Conservation (phyloP, 2,329 filamentous ascomycete species). For the Gaeumannomyces tritici region DNA sequence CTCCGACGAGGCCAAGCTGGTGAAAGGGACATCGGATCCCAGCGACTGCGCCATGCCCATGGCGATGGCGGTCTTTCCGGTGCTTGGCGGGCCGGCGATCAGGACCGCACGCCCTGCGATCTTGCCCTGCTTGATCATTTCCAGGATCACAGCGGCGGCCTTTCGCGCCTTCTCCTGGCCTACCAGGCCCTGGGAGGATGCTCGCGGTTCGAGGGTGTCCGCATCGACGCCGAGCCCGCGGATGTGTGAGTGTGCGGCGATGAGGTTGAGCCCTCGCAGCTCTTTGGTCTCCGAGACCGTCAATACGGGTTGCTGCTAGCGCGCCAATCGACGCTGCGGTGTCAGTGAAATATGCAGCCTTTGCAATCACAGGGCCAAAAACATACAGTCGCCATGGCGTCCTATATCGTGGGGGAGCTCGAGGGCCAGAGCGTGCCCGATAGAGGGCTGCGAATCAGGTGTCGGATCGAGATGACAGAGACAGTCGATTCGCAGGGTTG, state of each 20-base stretch:
- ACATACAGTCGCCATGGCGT: neutral
- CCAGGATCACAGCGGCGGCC: conserved; percentile 88
- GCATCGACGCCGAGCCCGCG: conserved; percentile 88
- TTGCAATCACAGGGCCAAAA: neutral
- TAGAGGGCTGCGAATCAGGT: neutral
- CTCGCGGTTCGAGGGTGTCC: conserved; percentile 79
- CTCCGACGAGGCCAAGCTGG: conserved; percentile 88
- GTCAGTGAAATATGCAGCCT: neutral
- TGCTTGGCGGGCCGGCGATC: conserved; percentile 92
- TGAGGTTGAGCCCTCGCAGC: conserved; percentile 91
- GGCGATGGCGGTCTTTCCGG: conserved; percentile 95
- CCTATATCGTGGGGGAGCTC: neutral
- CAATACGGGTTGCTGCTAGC: conserved; percentile 39
- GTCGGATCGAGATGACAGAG: no score
- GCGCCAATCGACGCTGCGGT: neutral
- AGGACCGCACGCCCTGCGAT: conserved; percentile 92
- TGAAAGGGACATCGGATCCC: conserved; percentile 90
- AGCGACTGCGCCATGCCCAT: conserved; percentile 98
- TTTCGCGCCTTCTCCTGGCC: conserved; percentile 95
- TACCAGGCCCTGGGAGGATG: conserved; percentile 83
- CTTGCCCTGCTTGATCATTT: conserved; percentile 99
- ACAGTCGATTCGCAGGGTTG: no score
- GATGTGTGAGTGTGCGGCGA: conserved; percentile 97
- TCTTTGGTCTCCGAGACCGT: conserved; percentile 94
- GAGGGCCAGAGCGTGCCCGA: neutral